These are phyloP conservation scores for Gynostemma pentaphyllum DNA, from an alignment of 306 rosid genomes.

Conservation along the genomic window DNA sequence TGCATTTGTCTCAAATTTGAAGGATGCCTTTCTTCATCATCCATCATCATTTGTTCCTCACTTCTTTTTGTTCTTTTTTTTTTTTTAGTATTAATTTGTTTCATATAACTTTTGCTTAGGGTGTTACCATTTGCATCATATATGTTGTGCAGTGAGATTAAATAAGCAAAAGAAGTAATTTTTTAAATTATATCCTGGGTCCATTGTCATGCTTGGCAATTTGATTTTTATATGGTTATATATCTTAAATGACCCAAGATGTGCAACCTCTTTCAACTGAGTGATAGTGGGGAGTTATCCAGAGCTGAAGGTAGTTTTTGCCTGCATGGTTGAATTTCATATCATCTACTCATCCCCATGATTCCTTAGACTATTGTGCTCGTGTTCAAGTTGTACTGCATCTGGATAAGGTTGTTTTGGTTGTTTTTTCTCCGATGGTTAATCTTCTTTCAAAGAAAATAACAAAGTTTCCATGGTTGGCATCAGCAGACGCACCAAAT, in stretches of 20 bases:
- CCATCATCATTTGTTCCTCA: background rate
- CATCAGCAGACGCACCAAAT: background rate
- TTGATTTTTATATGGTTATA: background rate
- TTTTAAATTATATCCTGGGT: background rate
- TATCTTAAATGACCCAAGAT: background rate
- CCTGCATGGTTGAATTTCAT: background rate
- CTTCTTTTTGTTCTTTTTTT: too few species aligned
- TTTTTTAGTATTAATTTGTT: background rate
- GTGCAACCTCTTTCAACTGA: background rate
- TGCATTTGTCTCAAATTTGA: background rate
- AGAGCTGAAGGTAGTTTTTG: background rate
- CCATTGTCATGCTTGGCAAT: background rate
- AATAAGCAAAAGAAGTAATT: too few species aligned
- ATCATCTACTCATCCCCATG: background rate
- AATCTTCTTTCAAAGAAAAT: background rate
- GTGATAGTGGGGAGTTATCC: slow-evolving; percentile 3
- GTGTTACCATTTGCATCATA: background rate
- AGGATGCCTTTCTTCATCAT: background rate
- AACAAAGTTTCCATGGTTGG: background rate
- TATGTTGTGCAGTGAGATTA: background rate
- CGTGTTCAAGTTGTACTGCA: background rate
- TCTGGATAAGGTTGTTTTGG: background rate
- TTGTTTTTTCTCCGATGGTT: background rate
- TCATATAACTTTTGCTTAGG: background rate
- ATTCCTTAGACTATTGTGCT: background rate